Evolutionary conservation across 257 asterid genomes (phyloP), one percentile per base, ranked within the genome.

Genomic region (Eucommia ulmoides): DNA sequence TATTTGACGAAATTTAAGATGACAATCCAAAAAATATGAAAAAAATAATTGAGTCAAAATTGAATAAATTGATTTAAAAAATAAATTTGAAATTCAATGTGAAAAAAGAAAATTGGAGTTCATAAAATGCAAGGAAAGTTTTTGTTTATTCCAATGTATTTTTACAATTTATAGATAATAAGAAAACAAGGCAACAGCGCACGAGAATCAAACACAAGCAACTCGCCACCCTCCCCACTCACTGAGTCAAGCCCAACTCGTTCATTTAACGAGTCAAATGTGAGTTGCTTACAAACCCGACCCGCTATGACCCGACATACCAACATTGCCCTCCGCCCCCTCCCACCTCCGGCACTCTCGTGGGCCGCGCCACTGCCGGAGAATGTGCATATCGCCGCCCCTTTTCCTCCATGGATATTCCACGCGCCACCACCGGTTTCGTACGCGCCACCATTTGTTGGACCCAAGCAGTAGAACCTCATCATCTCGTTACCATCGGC

Each of bases 401-500:
- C 84, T 51, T 89, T 89, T 1, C 75, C 33, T 0, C 82, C 63
- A 8, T 64, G 54, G 3, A 77, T 61, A 0, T 54, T 47, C 92
- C 94, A 89, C 70, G 82, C 80, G 74, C 88, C 70, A 11, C 81
- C 58, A 2, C 72, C 56, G 0, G 64, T 24, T 17, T 74, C 85
- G 54, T 67, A 88, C 74, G 89, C 79, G 56, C 85, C 88, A 55
- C 79, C 65, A 9, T 62, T 46, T 5, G 85, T 62, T 20, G 82
- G 72, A 0, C 98, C 97, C 10, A 91, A 69, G 58, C 95, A 78
- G 46, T 68, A 65, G 50, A 91, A 91, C 71, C 93, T 73, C 98
- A 86, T 80, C 20, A 86, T 77, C 69, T 91, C 98, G 23, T 91
- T 91, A 56, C 98, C 98, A 44, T 91, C 98, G 11, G 98, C 98